Conservation (phyloP, 2,329 filamentous ascomycete genomes). For the Pezicula rhizophila region DNA sequence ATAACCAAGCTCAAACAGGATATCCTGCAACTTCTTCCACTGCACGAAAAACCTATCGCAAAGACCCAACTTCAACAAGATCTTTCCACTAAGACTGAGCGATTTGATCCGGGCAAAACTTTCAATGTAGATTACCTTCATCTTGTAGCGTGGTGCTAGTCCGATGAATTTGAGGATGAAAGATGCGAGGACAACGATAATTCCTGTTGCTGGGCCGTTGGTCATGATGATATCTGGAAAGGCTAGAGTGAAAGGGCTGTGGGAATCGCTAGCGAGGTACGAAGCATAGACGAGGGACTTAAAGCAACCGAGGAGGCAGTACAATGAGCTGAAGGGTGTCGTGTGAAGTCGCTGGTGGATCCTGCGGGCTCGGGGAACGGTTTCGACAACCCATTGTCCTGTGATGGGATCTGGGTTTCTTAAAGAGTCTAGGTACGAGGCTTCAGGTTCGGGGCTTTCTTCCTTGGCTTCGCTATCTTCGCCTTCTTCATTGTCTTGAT, state of each 20-base stretch:
- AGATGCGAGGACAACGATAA: conserved; percentile 61
- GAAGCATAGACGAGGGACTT: conserved; percentile 39
- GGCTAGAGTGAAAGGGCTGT: conserved; percentile 22
- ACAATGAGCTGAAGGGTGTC: conserved; percentile 61
- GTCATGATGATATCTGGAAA: conserved; percentile 74
- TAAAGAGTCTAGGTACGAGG: conserved; percentile 5
- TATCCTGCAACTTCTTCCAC: conserved; percentile 48
- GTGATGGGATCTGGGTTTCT: conserved; percentile 12
- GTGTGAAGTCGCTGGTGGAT: conserved; percentile 78
- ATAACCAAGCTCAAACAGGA: conserved; percentile 17
- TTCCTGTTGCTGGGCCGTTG: conserved; percentile 84
- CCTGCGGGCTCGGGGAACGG: conserved; percentile 68
- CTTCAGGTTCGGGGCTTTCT: neutral
- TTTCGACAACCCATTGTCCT: conserved; percentile 39
- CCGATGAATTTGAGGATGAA: conserved; percentile 43
- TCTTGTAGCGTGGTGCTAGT: conserved; percentile 48
- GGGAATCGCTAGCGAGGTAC: conserved; percentile 24
- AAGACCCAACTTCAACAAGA: conserved; percentile 58
- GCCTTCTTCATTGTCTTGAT: no score
- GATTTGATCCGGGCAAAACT: conserved; percentile 82
- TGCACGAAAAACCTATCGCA: conserved; percentile 80
- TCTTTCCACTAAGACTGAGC: conserved; percentile 76
- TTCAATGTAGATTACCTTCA: conserved; percentile 81
- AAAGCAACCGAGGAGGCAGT: conserved; percentile 59
- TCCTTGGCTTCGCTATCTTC: neutral